Conservation (phyloP, 2,329 filamentous ascomycete genomes). For the Diaporthe ampelina region DNA sequence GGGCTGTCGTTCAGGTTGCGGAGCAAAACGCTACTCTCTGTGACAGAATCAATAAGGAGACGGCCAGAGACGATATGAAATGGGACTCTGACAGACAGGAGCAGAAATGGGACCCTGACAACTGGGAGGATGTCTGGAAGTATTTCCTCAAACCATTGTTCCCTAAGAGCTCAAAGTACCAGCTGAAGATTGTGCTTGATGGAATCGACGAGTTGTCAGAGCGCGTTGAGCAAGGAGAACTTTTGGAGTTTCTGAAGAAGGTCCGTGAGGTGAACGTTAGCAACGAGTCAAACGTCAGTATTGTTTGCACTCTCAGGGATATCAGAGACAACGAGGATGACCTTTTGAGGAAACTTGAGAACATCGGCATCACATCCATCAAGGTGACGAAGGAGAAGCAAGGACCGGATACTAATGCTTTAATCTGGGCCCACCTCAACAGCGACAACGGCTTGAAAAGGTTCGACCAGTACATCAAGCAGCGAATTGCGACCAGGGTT, state of each 20-base stretch:
- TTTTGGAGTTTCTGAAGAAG: neutral
- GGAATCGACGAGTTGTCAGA: conserved; percentile 2
- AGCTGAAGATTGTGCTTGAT: conserved; percentile 29
- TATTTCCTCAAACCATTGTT: neutral
- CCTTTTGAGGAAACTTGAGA: neutral
- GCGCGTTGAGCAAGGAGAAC: neutral
- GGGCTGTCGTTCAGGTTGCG: conserved; percentile 1
- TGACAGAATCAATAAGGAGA: conserved; percentile 5
- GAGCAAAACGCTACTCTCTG: conserved; percentile 4
- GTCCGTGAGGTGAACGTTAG: neutral
- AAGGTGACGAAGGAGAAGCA: conserved; percentile 4
- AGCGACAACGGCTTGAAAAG: conserved; percentile 25
- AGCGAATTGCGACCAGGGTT: conserved; percentile 27
- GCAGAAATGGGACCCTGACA: neutral
- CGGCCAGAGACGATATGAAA: neutral
- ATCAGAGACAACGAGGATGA: neutral
- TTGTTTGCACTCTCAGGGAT: conserved; percentile 13
- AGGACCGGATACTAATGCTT: neutral
- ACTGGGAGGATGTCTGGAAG: neutral
- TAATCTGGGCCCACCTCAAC: conserved; percentile 23
- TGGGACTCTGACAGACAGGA: neutral
- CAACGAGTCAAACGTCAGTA: conserved; percentile 1
- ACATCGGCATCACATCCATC: neutral
- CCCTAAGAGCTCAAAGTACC: neutral
- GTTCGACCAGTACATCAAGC: conserved; percentile 33